A percentile compares a stretch with the other conserved stretches of the same genome.
Evolutionary conservation across 2,329 filamentous ascomycete genomes (phyloP).

Genomic region (Venturia oleaginea): DNA sequence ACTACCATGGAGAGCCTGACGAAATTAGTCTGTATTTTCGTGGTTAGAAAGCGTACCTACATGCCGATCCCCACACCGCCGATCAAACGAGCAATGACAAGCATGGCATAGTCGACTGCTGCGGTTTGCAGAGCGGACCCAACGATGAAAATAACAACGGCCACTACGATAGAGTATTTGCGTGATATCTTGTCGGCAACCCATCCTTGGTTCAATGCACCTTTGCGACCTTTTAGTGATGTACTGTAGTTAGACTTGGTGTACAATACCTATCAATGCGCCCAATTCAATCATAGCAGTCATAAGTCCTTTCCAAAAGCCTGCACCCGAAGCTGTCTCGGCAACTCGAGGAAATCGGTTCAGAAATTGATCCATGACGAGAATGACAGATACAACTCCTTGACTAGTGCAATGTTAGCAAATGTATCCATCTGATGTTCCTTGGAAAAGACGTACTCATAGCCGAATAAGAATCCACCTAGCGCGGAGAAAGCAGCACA

Average conservation of each 20-base stretch:
- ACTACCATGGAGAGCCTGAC: constrained; percentile 28
- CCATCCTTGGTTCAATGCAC: constrained; percentile 31
- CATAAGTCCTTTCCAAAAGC: constrained; percentile 37
- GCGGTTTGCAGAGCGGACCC: constrained; percentile 44
- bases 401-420: constrained; percentile 20
- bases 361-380: constrained; percentile 46
- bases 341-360: constrained; percentile 36
- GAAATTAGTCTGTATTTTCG: neutral
- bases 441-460: constrained; percentile 28
- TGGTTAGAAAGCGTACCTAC: constrained; percentile 22
- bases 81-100: constrained; percentile 41
- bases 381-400: constrained; percentile 36
- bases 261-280: constrained; percentile 28
- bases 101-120: constrained; percentile 42
- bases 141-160: constrained; percentile 42
- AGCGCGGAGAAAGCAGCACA: constrained; percentile 44
- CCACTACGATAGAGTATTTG: constrained; percentile 44
- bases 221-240: neutral
- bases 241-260: neutral
- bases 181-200: constrained; percentile 45
- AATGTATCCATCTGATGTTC: neutral
- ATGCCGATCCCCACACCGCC: constrained; percentile 45
- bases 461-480: constrained; percentile 43
- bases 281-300: constrained; percentile 48
- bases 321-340: constrained; percentile 31